Percentiles rank a stretch among this genome's conserved stretches.
Conservation (phyloP, 1,284 basidiomycete species). For the Sutorius eximius region DNA sequence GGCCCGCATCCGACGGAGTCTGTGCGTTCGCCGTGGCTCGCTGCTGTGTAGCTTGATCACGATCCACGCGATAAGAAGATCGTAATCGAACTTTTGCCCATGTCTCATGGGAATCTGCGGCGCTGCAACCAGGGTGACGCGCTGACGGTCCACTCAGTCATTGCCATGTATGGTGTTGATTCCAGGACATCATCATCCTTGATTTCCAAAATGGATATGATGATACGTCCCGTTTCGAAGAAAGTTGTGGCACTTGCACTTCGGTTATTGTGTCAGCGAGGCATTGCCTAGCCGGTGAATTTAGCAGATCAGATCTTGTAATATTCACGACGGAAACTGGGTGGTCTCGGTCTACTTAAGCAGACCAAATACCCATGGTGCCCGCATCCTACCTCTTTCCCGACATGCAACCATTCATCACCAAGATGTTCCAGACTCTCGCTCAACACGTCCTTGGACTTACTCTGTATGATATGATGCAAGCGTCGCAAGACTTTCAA, state of each 20-base stretch:
- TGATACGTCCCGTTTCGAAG: no score
- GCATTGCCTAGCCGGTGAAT: not conserved
- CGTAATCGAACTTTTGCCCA: no score
- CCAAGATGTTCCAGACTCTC: not conserved
- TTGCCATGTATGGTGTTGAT: not conserved
- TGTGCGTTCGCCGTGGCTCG: conserved; percentile 1
- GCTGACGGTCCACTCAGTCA: no score
- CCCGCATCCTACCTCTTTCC: not conserved
- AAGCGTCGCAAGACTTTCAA: conserved; percentile 18
- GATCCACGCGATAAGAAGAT: no score
- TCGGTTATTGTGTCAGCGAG: no score
- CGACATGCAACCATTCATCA: conserved; percentile 4
- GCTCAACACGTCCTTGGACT: conserved; percentile 10
- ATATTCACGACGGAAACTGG: no score
- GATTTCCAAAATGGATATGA: not conserved
- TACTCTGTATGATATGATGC: conserved; percentile 21
- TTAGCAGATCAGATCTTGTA: no score
- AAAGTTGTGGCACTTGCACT: not conserved
- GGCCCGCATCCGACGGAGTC: not conserved
- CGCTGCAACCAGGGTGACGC: no score
- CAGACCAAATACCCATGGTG: not conserved
- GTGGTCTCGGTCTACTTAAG: not conserved
- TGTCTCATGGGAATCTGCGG: no score
- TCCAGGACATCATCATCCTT: not conserved
- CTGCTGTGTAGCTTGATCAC: no score